Percentiles rank a stretch among this genome's conserved stretches.
These are phyloP conservation scores for Arachis hypogaea DNA, from an alignment of 306 rosid species.

Conservation along the genomic window DNA sequence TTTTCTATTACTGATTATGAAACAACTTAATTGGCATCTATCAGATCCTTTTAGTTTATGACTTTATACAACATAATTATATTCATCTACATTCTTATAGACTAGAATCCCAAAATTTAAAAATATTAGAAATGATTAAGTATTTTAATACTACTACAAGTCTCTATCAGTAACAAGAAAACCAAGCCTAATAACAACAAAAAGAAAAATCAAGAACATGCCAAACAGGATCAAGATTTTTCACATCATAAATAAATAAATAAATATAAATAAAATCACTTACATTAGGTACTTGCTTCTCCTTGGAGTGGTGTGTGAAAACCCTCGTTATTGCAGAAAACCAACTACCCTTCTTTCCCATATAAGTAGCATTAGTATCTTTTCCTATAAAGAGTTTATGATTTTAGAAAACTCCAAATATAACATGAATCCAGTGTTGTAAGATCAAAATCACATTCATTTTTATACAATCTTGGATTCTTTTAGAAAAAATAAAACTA, in stretches of 20 bases:
- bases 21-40: too few species aligned
- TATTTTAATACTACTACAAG: too few species aligned
- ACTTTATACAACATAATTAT: too few species aligned
- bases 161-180: too few species aligned
- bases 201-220: neutral
- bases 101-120: too few species aligned
- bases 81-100: too few species aligned
- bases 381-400: conserved; percentile 47
- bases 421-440: conserved; percentile 11
- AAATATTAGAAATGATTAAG: too few species aligned
- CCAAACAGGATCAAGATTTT: neutral
- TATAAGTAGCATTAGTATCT: conserved; percentile 79
- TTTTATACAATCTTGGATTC: neutral
- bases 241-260: too few species aligned
- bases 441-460: conserved; percentile 24
- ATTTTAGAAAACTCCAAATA: conserved; percentile 12
- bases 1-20: too few species aligned
- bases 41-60: too few species aligned
- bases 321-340: conserved; percentile 89
- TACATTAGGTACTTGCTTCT: conserved; percentile 55
- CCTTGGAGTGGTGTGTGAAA: conserved; percentile 82
- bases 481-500: neutral
- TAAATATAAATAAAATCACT: conserved; percentile 10
- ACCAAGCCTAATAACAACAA: too few species aligned
- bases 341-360: conserved; percentile 99